phyloP scores from a whole-genome alignment of 2,329 filamentous ascomycete genomes.

The Epichloe gansuensis region DNA sequence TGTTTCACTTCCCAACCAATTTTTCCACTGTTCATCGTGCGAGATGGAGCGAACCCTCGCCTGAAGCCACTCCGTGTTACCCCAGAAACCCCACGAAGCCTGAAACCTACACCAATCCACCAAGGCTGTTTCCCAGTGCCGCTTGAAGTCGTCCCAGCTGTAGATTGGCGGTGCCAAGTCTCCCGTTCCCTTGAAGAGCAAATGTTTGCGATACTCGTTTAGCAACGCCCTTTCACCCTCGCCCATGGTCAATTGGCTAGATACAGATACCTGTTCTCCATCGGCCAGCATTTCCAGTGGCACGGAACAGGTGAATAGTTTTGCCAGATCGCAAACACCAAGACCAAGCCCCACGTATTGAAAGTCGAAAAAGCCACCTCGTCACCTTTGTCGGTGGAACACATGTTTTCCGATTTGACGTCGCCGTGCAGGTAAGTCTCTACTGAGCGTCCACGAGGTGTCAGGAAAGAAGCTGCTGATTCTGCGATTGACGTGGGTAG shows the following conservation, averaged over 20 bases:
- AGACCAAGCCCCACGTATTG: slow-evolving; percentile 55
- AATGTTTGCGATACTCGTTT: slow-evolving; percentile 30
- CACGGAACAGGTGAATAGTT: slow-evolving; percentile 55
- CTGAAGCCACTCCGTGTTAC: slow-evolving; percentile 46
- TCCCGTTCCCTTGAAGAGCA: slow-evolving; percentile 15
- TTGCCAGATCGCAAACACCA: slow-evolving; percentile 54
- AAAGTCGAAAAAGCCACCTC: slow-evolving; percentile 56
- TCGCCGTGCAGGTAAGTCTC: slow-evolving; percentile 56
- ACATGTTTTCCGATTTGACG: slow-evolving; percentile 58
- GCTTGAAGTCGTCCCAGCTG: slow-evolving; percentile 38
- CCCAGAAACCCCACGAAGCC: slow-evolving; percentile 50
- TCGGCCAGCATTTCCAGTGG: slow-evolving; percentile 38
- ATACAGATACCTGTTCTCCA: slow-evolving; percentile 19
- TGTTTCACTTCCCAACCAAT: background rate
- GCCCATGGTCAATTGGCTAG: slow-evolving; percentile 33
- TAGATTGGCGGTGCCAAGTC: slow-evolving; percentile 24
- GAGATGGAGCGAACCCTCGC: slow-evolving; percentile 39
- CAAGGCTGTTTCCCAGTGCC: slow-evolving; percentile 55
- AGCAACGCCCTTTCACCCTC: slow-evolving; percentile 39
- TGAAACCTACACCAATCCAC: slow-evolving; percentile 56
- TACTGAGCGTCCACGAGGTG: slow-evolving; percentile 28
- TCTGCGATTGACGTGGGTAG: slow-evolving; percentile 32
- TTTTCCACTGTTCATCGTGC: slow-evolving; percentile 18
- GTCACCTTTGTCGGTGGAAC: slow-evolving; percentile 36
- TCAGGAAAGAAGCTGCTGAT: slow-evolving; percentile 38